These are phyloP conservation scores for Parmelia sp. DNA, from an alignment of 495 filamentous ascomycete genomes.

Conservation along the genomic window DNA sequence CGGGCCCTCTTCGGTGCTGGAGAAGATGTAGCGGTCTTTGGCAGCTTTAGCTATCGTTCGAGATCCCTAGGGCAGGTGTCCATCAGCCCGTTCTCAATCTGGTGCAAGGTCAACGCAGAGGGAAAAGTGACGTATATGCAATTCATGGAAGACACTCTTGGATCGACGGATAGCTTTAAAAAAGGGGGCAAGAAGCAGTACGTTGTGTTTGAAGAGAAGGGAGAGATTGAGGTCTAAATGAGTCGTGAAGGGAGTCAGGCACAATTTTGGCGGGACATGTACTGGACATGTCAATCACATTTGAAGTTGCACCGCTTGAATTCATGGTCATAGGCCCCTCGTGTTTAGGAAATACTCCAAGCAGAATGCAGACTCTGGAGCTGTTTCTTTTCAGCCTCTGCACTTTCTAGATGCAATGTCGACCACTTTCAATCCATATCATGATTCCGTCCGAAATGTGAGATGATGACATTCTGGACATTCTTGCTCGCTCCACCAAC, in stretches of 20 bases:
- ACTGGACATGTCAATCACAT: not conserved
- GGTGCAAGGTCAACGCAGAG: slow-evolving; percentile 16
- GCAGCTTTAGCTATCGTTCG: slow-evolving; percentile 20
- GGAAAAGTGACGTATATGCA: slow-evolving; percentile 26
- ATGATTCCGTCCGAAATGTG: no score
- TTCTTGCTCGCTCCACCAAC: no score
- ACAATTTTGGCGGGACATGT: not conserved
- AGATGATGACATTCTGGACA: no score
- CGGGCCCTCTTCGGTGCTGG: slow-evolving; percentile 16
- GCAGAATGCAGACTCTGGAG: no score
- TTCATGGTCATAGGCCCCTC: not conserved
- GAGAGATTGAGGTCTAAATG: slow-evolving; percentile 12
- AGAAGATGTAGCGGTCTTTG: slow-evolving; percentile 22
- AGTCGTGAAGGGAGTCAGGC: not conserved
- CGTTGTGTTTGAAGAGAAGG: slow-evolving; percentile 10
- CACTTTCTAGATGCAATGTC: no score
- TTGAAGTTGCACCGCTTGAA: not conserved
- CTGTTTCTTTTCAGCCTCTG: no score
- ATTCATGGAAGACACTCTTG: slow-evolving; percentile 28
- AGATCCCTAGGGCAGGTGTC: slow-evolving; percentile 12
- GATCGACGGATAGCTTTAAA: slow-evolving; percentile 13
- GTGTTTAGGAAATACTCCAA: no score
- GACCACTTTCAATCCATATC: no score
- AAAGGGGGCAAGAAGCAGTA: slow-evolving; percentile 12
- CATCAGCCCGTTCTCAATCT: slow-evolving; percentile 24